Evolutionary conservation across 805 yeast genomes (phyloP).

Genomic region (Yarrowia alimentaria): DNA sequence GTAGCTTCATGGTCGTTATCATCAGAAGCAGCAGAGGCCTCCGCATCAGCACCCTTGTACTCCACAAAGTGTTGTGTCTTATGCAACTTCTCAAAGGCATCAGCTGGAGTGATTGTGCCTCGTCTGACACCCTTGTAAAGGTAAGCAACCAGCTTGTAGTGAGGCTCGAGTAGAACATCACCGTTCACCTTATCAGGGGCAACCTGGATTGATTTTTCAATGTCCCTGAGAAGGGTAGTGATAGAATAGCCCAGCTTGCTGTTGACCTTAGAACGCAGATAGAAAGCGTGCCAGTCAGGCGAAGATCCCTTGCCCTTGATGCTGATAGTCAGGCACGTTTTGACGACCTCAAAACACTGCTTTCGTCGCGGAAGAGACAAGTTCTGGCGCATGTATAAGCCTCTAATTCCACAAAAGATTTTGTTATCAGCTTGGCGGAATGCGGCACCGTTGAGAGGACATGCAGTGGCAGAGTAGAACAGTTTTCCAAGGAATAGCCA

Average conservation of each 20-base stretch:
- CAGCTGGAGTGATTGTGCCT: conserved; percentile 40
- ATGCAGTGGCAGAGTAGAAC: conserved; percentile 43
- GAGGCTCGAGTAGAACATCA: conserved; percentile 74
- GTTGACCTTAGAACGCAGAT: conserved; percentile 57
- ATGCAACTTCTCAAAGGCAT: conserved; percentile 46
- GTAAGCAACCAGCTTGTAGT: conserved; percentile 59
- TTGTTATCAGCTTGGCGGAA: conserved; percentile 51
- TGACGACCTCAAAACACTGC: conserved; percentile 39
- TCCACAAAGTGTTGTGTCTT: conserved; percentile 40
- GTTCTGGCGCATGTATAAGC: conserved; percentile 31
- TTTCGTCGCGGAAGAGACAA: conserved; percentile 24
- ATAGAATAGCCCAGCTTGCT: conserved; percentile 48
- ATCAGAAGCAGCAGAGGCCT: background rate
- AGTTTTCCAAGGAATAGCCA: conserved; percentile 59
- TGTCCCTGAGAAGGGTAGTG: conserved; percentile 42
- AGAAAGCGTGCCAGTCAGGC: conserved; percentile 61
- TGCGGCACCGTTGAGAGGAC: conserved; percentile 49
- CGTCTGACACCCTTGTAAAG: conserved; percentile 54
- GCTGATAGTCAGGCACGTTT: conserved; percentile 46
- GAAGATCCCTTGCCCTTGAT: conserved; percentile 48
- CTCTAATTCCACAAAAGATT: conserved; percentile 37
- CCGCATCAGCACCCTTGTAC: conserved; percentile 31
- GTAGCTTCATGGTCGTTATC: background rate
- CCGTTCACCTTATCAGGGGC: conserved; percentile 36
- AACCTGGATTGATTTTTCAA: conserved; percentile 39